Evolutionary conservation across 108 stramenopile species (phyloP), one percentile per base, ranked within the genome.

Genomic region (Discostella stelligeroides): DNA sequence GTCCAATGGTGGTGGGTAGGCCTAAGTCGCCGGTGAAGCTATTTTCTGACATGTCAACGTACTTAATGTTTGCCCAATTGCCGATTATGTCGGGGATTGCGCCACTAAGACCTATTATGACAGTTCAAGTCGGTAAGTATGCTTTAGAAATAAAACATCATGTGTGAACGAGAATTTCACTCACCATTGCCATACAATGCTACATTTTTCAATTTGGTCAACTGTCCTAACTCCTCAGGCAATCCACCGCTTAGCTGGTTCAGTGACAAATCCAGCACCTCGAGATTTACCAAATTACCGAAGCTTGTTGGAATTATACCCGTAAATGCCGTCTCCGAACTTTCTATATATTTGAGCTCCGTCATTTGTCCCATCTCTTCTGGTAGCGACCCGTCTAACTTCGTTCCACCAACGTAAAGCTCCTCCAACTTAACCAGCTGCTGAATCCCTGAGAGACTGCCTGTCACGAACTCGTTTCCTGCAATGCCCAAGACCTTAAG

Each of bases 401-500:
- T 28, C 20, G 69, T 75, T 25, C 49, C 13, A n/a, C 60, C 38
- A n/a, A 79, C 23, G 28, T 74, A 60, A 17, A 79, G 42, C 30
- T 79, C 73, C 41, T 61, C 59, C 55, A 79, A 55, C n/a, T 62
- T 51, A 0, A 67, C 27, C 10, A 79, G 48, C 10, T 42, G 29
- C n/a, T 43, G 41, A 45, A 69, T 47, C 7, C 66, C 67, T 3
- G 48, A 9, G 13, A 74, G 42, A 8, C 41, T 60, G 12, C 72
- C 73, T 20, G 60, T 47, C 0, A 69, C 12, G n/a, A 55, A 2
- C 27, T 58, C 68, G 59, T 81, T 80, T 7, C 84, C 73, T 28
- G 60, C 67, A 0, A 88, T 24, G 29, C 82, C 63, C 7, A 88
- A 55, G 24, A 69, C 63, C 38, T 76, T 54, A 20, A 79, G 78